Evolutionary conservation across 371 early-diverging fungal species (phyloP), one percentile per base, ranked within the genome.

Genomic region (Rhizopus delemar): DNA sequence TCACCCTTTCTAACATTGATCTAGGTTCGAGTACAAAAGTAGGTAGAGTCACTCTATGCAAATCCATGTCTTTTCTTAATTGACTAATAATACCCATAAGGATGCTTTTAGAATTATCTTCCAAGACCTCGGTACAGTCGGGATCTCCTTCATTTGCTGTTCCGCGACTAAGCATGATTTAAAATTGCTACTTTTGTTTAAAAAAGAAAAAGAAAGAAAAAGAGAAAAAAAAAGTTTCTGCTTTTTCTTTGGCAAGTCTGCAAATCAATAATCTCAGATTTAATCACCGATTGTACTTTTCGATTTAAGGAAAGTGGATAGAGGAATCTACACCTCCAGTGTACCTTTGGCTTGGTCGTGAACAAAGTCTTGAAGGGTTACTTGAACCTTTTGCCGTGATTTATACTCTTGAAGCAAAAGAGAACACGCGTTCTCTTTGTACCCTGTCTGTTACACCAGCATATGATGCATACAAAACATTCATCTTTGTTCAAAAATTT

Each of bases 11-110:
- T 46, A 93, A 82, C 86, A 96, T 94, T 66, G 91, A 90, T n/a
- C 97, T 80, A 9, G 97, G 91, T 68, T 97, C 97, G 29, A 97
- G 81, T 3, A 97, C 93, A 84, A 96, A 97, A 5, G 95, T 94
- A 13, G 97, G 97, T 32, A 97, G 84, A 28, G 96, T 93, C 35
- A 97, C 90, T 53, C 91, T 78, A 57, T 81, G 81, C 52, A 97
- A 83, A 77, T 97, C 97, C 81, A 88, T 88, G 35, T 93, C 93
- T 69, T 90, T 90, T 58, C 89, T 71, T 51, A 97, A 74, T 78
- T 97, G 96, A 32, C 85, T 71, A 60, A 95, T 88, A 72, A 96
- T 83, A 35, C 90, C 90, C 60, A 93, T 71, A 29, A 96, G 76
- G 59, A 96, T 94, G 73, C 86, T 91, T 51, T 86, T 78, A 9